Evolutionary conservation across 2,329 filamentous ascomycete species (phyloP), one percentile per base, ranked within the genome.

Genomic region (Paecilomyces fulvus): DNA sequence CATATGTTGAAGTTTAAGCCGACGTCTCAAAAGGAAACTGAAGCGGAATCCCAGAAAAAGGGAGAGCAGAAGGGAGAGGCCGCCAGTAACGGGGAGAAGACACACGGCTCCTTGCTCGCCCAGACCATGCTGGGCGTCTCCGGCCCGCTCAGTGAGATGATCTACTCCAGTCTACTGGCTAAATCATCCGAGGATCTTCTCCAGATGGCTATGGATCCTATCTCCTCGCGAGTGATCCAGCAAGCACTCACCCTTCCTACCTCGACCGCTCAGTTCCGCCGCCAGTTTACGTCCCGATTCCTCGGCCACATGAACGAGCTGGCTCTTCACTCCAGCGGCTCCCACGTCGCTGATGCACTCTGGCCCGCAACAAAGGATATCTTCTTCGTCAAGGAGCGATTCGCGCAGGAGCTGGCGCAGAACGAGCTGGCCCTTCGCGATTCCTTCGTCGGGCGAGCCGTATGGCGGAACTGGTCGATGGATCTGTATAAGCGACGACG

Each of bases 101-200:
- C 90, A 69, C 92, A 99, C 75, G 90, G 88, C 58, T 90, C 89
- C 20, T 80, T 96, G 51, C 81, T 99, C 28, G 86, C 89, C 8
- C 86, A 94, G 59, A 77, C 88, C 3, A 87, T 99, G 77, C 83
- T 97, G 53, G 76, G 82, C 7, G 86, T 90, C 25, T 83, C 88
- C 0, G 90, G 90, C 0, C 72, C 81, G 0, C 77, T 92, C 1
- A 80, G 83, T 56, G 83, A 83, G 53, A 80, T 92, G 10, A 82
- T 95, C 30, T 89, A 94, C 67, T 82, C 85, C 14, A 83, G 87
- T n/a, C 73, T 94, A 23, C 75, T 86, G 20, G 77, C 82, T 3
- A 79, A 88, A 61, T 75, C 79, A 10, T 69, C 74, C 50, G 81
- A 78, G 54, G 80, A 76, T 21, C 78, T 86, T 55, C 68, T 90